phyloP scores from a whole-genome alignment of 306 rosid species.

The Cucurbita pepo region DNA sequence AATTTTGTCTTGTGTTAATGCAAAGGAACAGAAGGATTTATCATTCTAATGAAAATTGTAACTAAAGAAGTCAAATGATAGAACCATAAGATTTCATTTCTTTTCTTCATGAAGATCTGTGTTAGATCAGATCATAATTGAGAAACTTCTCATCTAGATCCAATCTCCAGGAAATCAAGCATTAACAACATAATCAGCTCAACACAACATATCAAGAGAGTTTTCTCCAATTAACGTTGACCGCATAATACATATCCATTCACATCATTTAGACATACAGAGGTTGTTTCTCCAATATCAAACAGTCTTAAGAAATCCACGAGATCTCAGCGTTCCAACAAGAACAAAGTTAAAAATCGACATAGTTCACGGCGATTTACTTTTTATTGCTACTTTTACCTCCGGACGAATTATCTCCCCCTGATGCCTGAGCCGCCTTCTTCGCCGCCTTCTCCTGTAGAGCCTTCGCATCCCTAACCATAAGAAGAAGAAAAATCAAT shows the following conservation, averaged over 20 bases:
- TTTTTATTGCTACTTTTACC: slow-evolving; percentile 19
- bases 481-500: neutral
- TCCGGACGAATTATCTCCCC: slow-evolving; percentile 25
- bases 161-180: neutral
- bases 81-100: neutral
- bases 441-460: slow-evolving; percentile 36
- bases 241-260: neutral
- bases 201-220: neutral
- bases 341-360: neutral
- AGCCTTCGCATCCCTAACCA: slow-evolving; percentile 33
- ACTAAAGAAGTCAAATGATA: neutral
- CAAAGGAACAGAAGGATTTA: neutral
- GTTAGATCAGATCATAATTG: neutral
- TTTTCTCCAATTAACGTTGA: neutral
- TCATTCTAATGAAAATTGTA: neutral
- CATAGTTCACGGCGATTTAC: neutral
- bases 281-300: neutral
- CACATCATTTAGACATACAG: neutral
- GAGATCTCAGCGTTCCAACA: neutral
- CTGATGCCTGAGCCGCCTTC: slow-evolving; percentile 25
- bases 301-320: neutral
- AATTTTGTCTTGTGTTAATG: neutral
- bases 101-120: neutral
- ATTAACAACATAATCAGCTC: neutral
- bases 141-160: neutral